Evolutionary conservation across 495 filamentous ascomycete species (phyloP).

Genomic region (Penicillium arizonense): DNA sequence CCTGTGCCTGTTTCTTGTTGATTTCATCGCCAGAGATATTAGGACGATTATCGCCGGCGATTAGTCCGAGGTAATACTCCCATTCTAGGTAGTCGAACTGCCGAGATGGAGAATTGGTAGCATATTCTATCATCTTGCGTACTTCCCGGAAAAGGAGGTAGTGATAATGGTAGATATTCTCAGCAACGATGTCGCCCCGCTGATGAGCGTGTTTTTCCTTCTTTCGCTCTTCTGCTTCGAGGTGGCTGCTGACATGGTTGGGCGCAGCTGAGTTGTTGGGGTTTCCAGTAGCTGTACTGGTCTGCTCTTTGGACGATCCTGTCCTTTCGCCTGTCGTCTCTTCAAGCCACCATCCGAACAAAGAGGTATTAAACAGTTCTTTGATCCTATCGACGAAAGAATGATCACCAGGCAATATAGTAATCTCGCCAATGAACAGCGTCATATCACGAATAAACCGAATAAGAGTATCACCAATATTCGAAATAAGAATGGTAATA

Average conservation of each 20-base stretch:
- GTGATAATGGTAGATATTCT: constrained; percentile 60
- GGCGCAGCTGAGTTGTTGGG: background rate
- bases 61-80: constrained; percentile 73
- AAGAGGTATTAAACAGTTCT: constrained; percentile 16
- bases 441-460: constrained; percentile 67
- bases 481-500: constrained; percentile 79
- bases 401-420: constrained; percentile 70
- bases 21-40: constrained; percentile 18
- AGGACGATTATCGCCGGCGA: constrained; percentile 63
- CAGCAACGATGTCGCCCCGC: constrained; percentile 41
- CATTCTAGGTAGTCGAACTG: constrained; percentile 80
- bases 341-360: constrained; percentile 22
- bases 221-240: constrained; percentile 37
- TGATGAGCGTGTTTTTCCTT: constrained; percentile 36
- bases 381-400: constrained; percentile 19
- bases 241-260: background rate
- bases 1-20: constrained; percentile 16
- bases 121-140: constrained; percentile 61
- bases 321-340: constrained; percentile 20
- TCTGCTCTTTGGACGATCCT: too few relatives aligned
- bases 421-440: constrained; percentile 67
- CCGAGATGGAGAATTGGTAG: constrained; percentile 56
- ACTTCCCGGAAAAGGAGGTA: constrained; percentile 68
- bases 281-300: too few relatives aligned
- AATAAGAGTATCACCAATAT: constrained; percentile 67